Evolutionary conservation across 176 grass and related monocot genomes (phyloP).

Genomic region (Secale cereale): DNA sequence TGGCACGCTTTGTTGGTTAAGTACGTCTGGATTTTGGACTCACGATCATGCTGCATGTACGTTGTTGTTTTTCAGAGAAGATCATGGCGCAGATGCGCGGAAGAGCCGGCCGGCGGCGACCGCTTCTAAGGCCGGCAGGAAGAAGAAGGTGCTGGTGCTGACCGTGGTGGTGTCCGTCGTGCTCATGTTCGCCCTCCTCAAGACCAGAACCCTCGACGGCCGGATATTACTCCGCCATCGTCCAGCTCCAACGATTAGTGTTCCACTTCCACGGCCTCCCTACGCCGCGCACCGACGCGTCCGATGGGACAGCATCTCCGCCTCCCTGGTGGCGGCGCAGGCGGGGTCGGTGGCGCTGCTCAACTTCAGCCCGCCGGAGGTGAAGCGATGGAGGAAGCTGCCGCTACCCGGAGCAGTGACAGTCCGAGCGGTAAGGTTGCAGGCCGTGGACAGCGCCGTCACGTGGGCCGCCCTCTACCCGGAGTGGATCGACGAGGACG

Average conservation of each 20-base stretch:
- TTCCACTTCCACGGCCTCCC: neutral
- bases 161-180: constrained; percentile 4
- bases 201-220: constrained; percentile 4
- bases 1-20: neutral
- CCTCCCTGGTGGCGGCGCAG: neutral
- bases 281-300: constrained; percentile 37
- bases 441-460: constrained; percentile 30
- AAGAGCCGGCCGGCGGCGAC: neutral
- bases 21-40: neutral
- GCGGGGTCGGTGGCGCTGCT: constrained; percentile 32
- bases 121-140: neutral
- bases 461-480: constrained; percentile 70
- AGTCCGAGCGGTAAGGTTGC: constrained; percentile 32
- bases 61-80: constrained; percentile 20
- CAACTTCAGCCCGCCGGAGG: constrained; percentile 65
- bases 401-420: neutral
- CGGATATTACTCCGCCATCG: neutral
- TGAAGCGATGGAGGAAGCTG: constrained; percentile 34
- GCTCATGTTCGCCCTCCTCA: constrained; percentile 24
- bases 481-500: constrained; percentile 64
- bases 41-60: neutral
- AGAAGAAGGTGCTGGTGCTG: neutral
- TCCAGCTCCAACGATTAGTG: neutral
- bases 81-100: neutral
- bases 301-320: constrained; percentile 45